Percentiles rank a stretch among this genome's conserved stretches.
These are phyloP conservation scores for Chloranthus sessilifolius DNA, from an alignment of 164 flowering plant genomes.

Conservation along the genomic window DNA sequence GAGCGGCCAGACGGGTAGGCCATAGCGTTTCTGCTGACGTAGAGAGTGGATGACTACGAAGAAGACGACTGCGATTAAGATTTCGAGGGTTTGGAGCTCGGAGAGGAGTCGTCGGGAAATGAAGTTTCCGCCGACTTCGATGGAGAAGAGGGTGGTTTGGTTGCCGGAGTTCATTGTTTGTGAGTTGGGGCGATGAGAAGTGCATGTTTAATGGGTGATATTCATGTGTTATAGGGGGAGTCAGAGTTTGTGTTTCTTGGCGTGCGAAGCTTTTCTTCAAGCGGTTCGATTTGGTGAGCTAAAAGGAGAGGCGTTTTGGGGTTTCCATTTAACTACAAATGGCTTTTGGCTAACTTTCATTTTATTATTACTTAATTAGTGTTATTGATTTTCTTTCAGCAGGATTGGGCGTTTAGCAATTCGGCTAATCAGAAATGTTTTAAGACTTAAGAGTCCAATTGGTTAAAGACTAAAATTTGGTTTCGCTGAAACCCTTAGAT, in stretches of 20 bases:
- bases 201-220: neutral
- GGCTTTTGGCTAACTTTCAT: too few species aligned
- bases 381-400: neutral
- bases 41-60: slow-evolving; percentile 54
- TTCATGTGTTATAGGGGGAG: slow-evolving; percentile 1
- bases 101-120: slow-evolving; percentile 13
- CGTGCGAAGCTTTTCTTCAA: slow-evolving; percentile 5
- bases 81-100: slow-evolving; percentile 50
- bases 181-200: neutral
- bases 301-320: neutral
- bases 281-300: slow-evolving; percentile 18
- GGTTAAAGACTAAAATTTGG: too few species aligned
- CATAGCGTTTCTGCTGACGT: slow-evolving; percentile 46
- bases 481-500: too few species aligned
- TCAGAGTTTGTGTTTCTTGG: neutral
- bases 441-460: neutral
- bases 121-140: neutral
- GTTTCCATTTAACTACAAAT: neutral
- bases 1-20: slow-evolving; percentile 79
- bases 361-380: neutral
- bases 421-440: too few species aligned
- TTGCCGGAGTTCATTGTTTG: neutral
- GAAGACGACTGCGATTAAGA: slow-evolving; percentile 42
- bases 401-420: neutral
- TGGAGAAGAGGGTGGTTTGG: neutral